These are phyloP conservation scores for Corylus americana DNA, from an alignment of 306 rosid species.

Conservation along the genomic window DNA sequence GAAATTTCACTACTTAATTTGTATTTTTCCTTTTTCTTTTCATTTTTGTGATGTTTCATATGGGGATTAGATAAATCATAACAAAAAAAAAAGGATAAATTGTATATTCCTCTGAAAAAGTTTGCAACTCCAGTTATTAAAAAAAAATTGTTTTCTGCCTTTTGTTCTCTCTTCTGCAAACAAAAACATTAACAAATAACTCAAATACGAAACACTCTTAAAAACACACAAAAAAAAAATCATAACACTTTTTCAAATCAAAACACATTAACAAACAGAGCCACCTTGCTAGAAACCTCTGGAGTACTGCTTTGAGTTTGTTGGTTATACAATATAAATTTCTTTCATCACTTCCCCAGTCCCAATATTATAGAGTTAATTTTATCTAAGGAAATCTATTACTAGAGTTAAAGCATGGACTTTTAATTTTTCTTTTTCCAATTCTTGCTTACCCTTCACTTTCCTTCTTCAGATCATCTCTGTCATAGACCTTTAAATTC, in stretches of 20 bases:
- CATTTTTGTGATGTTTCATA: background rate
- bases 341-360: background rate
- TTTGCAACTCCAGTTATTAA: background rate
- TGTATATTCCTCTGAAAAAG: background rate
- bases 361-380: background rate
- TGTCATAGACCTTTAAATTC: too few relatives aligned
- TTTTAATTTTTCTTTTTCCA: too few relatives aligned
- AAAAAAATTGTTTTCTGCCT: too few relatives aligned
- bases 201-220: too few relatives aligned
- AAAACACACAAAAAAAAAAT: too few relatives aligned
- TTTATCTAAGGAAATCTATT: background rate
- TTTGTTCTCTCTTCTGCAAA: too few relatives aligned
- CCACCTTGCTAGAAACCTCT: background rate
- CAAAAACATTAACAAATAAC: too few relatives aligned
- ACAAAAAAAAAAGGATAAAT: background rate
- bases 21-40: background rate
- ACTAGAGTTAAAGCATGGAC: background rate
- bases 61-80: background rate
- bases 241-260: too few relatives aligned
- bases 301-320: background rate
- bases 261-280: too few relatives aligned
- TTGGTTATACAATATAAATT: constrained; percentile 3
- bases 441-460: background rate
- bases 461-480: background rate
- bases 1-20: background rate